A percentile compares a stretch with the other conserved stretches of the same genome.
phyloP scores from a whole-genome alignment of 129 eudicot species.

The Daucus carota region DH1_v3.0 NC_030383.2:9082001-9082500 shows the following conservation, averaged over 20 bases:
- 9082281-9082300: constrained; percentile 1
- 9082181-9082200: not conserved
- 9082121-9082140: not conserved
- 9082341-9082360: constrained; percentile 6
- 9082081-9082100: constrained; percentile 3
- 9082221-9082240: not conserved
- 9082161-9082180: constrained; percentile 1
- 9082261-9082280: constrained; percentile 1
- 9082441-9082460: constrained; percentile 5
- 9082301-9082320: constrained; percentile 6
- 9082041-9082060: constrained; percentile 3
- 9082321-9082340: not conserved
- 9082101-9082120: constrained; percentile 6
- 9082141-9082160: not conserved
- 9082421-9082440: constrained; percentile 1
- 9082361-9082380: constrained; percentile 5
- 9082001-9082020: constrained; percentile 1
- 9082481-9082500: constrained; percentile 1
- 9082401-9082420: not conserved
- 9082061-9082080: not conserved
- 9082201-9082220: not conserved
- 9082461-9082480: not conserved
- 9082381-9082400: constrained; percentile 2
- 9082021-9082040: not conserved
- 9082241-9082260: constrained; percentile 1